A percentile compares a stretch with the other conserved stretches of the same genome.
These are phyloP conservation scores for Leccinum sublutescens DNA, from an alignment of 768 basidiomycete species.

Conservation along the genomic window DNA sequence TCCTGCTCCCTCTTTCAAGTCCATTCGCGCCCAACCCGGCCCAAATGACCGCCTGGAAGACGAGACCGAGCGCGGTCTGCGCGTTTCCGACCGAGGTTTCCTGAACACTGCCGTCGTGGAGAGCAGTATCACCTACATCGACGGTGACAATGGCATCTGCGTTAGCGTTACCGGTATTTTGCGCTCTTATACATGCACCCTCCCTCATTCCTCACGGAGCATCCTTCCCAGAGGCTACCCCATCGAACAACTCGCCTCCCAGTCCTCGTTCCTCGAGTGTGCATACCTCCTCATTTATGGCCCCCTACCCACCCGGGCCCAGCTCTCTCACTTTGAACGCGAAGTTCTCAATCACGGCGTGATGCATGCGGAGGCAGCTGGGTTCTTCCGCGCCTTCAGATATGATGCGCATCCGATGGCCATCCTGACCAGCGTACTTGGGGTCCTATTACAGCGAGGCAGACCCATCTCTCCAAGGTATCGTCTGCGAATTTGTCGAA, in stretches of 20 bases:
- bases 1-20: conserved; percentile 78
- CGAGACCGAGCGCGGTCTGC: conserved; percentile 78
- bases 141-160: conserved; percentile 84
- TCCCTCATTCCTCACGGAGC: neutral
- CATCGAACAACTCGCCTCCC: conserved; percentile 84
- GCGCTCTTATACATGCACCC: neutral
- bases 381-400: conserved; percentile 72
- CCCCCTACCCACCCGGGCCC: conserved; percentile 60
- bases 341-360: conserved; percentile 80
- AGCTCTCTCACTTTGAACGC: conserved; percentile 61
- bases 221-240: conserved; percentile 70
- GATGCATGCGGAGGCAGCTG: conserved; percentile 64
- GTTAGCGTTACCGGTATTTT: conserved; percentile 74
- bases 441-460: conserved; percentile 87
- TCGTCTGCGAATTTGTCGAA: neutral
- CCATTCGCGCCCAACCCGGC: conserved; percentile 56
- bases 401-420: conserved; percentile 94
- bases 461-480: conserved; percentile 84
- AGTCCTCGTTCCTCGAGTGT: conserved; percentile 77
- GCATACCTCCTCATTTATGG: conserved; percentile 91
- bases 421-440: conserved; percentile 83
- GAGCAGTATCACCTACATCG: conserved; percentile 86
- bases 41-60: conserved; percentile 73
- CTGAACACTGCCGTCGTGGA: conserved; percentile 79
- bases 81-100: conserved; percentile 78